Conservation (phyloP, 1,139 yeast species). For the Torulaspora pretoriensis region DNA sequence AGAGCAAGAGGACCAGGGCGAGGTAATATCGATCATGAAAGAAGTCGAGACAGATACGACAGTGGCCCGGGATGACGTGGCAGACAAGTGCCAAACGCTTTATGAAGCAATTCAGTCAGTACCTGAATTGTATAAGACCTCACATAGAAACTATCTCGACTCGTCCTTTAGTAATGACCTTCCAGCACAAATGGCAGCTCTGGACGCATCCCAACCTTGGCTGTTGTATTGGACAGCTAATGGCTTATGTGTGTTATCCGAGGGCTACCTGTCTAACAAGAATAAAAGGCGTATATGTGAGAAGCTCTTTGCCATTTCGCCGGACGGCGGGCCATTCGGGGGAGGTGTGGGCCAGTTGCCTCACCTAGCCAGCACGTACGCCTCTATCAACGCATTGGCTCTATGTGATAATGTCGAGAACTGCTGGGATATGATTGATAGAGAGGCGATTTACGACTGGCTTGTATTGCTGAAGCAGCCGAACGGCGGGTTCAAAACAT, state of each 20-base stretch:
- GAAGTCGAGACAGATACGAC: slow-evolving; percentile 41
- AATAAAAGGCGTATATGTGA: slow-evolving; percentile 22
- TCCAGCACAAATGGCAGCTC: slow-evolving; percentile 40
- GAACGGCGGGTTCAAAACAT: slow-evolving; percentile 54
- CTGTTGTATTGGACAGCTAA: slow-evolving; percentile 78
- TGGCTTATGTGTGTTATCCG: slow-evolving; percentile 44
- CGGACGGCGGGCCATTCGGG: slow-evolving; percentile 63
- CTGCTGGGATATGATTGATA: slow-evolving; percentile 44
- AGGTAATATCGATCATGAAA: slow-evolving; percentile 22
- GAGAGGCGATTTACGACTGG: slow-evolving; percentile 58
- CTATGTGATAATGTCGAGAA: slow-evolving; percentile 45
- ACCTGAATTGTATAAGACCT: slow-evolving; percentile 33
- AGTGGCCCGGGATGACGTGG: slow-evolving; percentile 43
- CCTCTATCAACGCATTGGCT: slow-evolving; percentile 63
- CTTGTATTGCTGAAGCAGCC: slow-evolving; percentile 54
- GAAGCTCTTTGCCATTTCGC: slow-evolving; percentile 26
- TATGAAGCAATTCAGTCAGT: slow-evolving; percentile 32
- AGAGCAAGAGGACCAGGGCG: slow-evolving; percentile 13
- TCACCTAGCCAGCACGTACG: slow-evolving; percentile 84
- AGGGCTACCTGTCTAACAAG: slow-evolving; percentile 26
- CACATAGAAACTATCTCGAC: slow-evolving; percentile 42
- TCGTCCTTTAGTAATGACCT: slow-evolving; percentile 41
- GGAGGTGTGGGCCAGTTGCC: slow-evolving; percentile 82
- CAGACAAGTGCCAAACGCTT: slow-evolving; percentile 38
- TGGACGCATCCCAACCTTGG: slow-evolving; percentile 94